These are phyloP conservation scores for Mycena pura DNA, from an alignment of 768 basidiomycete genomes.

Conservation along the genomic window DNA sequence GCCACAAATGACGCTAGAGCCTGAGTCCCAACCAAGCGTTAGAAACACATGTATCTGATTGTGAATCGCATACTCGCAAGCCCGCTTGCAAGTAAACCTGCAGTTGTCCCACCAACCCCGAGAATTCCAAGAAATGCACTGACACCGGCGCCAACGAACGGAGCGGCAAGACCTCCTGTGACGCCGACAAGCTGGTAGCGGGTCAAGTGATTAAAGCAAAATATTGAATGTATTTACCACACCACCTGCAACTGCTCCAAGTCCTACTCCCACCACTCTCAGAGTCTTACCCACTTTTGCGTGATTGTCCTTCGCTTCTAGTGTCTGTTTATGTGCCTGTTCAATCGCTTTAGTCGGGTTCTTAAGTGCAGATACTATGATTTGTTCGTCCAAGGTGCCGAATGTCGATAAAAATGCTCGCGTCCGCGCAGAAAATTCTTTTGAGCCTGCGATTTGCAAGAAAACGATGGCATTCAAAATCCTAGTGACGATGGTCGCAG, in stretches of 20 bases:
- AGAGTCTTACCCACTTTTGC: slow-evolving; percentile 48
- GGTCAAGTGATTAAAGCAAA: neutral
- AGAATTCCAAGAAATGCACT: slow-evolving; percentile 55
- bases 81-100: slow-evolving; percentile 57
- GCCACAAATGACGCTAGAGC: slow-evolving; percentile 63
- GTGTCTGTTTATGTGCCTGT: slow-evolving; percentile 50
- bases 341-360: slow-evolving; percentile 53
- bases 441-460: slow-evolving; percentile 53
- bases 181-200: slow-evolving; percentile 49
- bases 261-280: slow-evolving; percentile 55
- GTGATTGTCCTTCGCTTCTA: slow-evolving; percentile 47
- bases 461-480: slow-evolving; percentile 59
- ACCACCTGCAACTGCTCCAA: slow-evolving; percentile 61
- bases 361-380: slow-evolving; percentile 53
- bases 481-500: slow-evolving; percentile 43
- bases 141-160: slow-evolving; percentile 61
- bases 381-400: slow-evolving; percentile 49
- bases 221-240: slow-evolving; percentile 31
- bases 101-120: slow-evolving; percentile 60
- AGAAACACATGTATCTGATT: neutral
- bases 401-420: slow-evolving; percentile 52
- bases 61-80: slow-evolving; percentile 41
- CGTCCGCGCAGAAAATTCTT: slow-evolving; percentile 58
- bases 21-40: slow-evolving; percentile 14
- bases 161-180: slow-evolving; percentile 66